Conservation (phyloP, 2,329 filamentous ascomycete species). For the Orbilia javanica region DNA sequence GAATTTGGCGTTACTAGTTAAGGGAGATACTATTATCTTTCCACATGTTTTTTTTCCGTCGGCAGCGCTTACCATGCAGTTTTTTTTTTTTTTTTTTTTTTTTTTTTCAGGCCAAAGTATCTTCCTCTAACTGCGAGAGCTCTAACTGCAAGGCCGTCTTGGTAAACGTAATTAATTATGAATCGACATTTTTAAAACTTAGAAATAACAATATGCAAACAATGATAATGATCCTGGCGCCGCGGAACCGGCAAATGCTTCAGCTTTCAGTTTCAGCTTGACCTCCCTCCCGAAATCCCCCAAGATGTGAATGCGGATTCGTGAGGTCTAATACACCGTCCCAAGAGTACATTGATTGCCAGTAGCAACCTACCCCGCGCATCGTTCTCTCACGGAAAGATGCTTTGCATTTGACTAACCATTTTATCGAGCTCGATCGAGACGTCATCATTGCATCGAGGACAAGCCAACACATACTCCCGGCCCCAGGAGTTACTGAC, state of each 20-base stretch:
- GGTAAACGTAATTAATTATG: background rate
- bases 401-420: background rate
- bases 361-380: background rate
- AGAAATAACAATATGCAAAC: background rate
- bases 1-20: background rate
- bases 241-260: conserved; percentile 14
- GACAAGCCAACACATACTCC: background rate
- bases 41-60: conserved; percentile 9
- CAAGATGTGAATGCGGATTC: background rate
- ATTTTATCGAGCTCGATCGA: background rate
- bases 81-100: too few relatives aligned
- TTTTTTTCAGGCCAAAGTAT: too few relatives aligned
- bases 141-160: background rate
- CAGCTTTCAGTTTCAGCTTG: conserved; percentile 1
- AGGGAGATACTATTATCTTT: too few relatives aligned
- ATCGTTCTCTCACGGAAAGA: background rate
- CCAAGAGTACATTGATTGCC: background rate
- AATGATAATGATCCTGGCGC: conserved; percentile 7
- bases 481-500: background rate
- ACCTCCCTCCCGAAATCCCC: background rate
- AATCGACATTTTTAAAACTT: background rate
- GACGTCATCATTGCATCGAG: background rate
- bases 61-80: conserved; percentile 12
- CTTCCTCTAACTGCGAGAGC: too few relatives aligned
- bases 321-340: background rate